Evolutionary conservation across 192 early-diverging fungal genomes (phyloP).

Genomic region (Mortierella hygrophila): DNA sequence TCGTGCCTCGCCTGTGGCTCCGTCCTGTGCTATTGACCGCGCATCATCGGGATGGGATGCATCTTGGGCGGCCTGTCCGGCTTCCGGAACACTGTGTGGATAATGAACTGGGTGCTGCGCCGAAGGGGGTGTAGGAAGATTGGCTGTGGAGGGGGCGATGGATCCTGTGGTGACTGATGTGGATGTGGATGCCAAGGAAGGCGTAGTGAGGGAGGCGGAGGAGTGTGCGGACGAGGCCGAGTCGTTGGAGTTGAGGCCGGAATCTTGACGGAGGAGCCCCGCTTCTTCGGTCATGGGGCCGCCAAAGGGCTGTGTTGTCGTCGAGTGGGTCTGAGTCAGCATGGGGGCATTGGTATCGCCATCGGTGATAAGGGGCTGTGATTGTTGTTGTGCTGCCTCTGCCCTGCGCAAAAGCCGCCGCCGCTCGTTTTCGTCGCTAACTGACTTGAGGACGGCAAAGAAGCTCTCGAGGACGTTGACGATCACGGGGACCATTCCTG

Average conservation of each 20-base stretch:
- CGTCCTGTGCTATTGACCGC: conserved; percentile 33
- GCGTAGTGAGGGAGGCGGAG: conserved; percentile 9
- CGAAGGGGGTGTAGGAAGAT: conserved; percentile 15
- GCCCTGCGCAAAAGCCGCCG: conserved; percentile 48
- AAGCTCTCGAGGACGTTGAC: conserved; percentile 81
- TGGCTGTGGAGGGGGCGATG: conserved; percentile 29
- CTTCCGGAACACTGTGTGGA: conserved; percentile 21
- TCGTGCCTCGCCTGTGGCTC: conserved; percentile 23
- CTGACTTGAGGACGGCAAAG: conserved; percentile 64
- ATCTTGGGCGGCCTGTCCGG: conserved; percentile 17
- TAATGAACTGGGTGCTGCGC: conserved; percentile 20
- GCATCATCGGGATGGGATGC: conserved; percentile 28
- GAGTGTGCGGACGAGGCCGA: conserved; percentile 29
- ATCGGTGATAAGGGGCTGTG: conserved; percentile 37
- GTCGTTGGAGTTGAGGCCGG: conserved; percentile 29
- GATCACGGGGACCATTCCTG: conserved; percentile 87
- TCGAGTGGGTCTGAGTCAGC: conserved; percentile 25
- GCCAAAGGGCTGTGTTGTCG: conserved; percentile 29
- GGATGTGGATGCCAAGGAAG: conserved; percentile 4
- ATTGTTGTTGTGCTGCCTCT: conserved; percentile 42
- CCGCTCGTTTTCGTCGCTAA: conserved; percentile 67
- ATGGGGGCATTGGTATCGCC: conserved; percentile 18
- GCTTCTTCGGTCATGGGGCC: conserved; percentile 17
- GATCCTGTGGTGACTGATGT: conserved; percentile 9
- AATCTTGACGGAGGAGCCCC: neutral